Conservation (phyloP, 805 yeast species). For the Teunomyces panamensis region DNA sequence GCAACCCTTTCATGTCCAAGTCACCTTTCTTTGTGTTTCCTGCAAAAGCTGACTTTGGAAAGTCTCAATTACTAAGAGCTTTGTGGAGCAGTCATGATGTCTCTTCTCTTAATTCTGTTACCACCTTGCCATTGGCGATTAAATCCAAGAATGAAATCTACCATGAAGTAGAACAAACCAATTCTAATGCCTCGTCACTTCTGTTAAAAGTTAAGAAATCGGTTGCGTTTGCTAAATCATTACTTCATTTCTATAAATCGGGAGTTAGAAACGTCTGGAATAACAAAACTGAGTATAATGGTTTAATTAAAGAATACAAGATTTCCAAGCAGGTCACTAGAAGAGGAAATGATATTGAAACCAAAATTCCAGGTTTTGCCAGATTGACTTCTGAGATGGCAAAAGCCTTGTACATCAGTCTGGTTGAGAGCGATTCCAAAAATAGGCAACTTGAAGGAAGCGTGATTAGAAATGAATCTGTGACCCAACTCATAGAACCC, state of each 20-base stretch:
- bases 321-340: slow-evolving; percentile 18
- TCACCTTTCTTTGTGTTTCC: slow-evolving; percentile 1
- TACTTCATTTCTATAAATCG: slow-evolving; percentile 51
- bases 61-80: slow-evolving; percentile 13
- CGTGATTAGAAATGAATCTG: slow-evolving; percentile 14
- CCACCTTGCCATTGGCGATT: slow-evolving; percentile 30
- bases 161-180: slow-evolving; percentile 18
- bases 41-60: slow-evolving; percentile 8
- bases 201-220: slow-evolving; percentile 36
- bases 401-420: slow-evolving; percentile 32
- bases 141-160: slow-evolving; percentile 26
- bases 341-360: slow-evolving; percentile 21
- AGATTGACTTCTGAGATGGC: slow-evolving; percentile 36
- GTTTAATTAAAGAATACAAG: slow-evolving; percentile 17
- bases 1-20: slow-evolving; percentile 1
- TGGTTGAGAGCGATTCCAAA: slow-evolving; percentile 33
- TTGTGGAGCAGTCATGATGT: slow-evolving; percentile 11
- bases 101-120: slow-evolving; percentile 22
- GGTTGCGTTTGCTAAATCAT: slow-evolving; percentile 41
- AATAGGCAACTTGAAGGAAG: slow-evolving; percentile 13
- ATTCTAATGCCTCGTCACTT: slow-evolving; percentile 14
- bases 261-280: slow-evolving; percentile 59
- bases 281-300: slow-evolving; percentile 26
- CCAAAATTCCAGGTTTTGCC: slow-evolving; percentile 29
- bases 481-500: slow-evolving; percentile 7